Base-by-base conservation (phyloP, 345 rosid genomes). In the Xanthoceras sorbifolium region DNA sequence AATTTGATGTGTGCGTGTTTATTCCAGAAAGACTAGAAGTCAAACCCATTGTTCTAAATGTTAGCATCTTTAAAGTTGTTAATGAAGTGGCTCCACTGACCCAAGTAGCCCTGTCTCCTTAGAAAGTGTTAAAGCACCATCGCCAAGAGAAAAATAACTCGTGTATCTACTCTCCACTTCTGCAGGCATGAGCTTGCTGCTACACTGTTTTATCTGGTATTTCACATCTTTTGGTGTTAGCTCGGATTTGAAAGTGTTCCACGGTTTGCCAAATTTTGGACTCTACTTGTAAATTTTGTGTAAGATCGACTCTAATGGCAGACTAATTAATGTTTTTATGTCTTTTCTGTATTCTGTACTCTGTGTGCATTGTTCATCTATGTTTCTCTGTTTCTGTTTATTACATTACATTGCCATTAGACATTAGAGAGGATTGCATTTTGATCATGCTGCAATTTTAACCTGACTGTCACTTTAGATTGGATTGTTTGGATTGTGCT, bases 1-100 rank as follows among this genome's bases (percentile, higher is more conserved):
- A 84, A 76, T 78, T 64, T 72, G 93, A 88, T 66, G 90, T 77
- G 10, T 90, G 93, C 60, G 80, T 88, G 28, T 90, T 90, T 57
- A 72, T 71, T 20, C 89, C 84, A 9, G 78, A 57, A 0, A 28
- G 34, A 66, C 69, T 46, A 31, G 76, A 17, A 32, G 15, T 34
- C 71, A 71, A 72, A 62, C 57, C 76, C 12, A 28, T 85, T 14
- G 20, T 77, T 80, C 81, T 90, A n/a, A 82, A 86, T 29, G 88
- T 85, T 60, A 59, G 55, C 69, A 81, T 86, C 79, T 86, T 82
- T 73, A 87, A 76, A 2, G 86, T 74, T 18, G 60, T 61, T 34
- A 77, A 83, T 59, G 76, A 75, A 23, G 71, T 23, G 17, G 50
- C 42, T 54, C 85, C 80, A 29, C 69, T 75, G 57, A 79, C 57